Percentiles rank a stretch among this genome's conserved stretches.
These are phyloP conservation scores for Rhodotorula sp. DNA, from an alignment of 1,284 basidiomycete genomes.

Conservation along the genomic window DNA sequence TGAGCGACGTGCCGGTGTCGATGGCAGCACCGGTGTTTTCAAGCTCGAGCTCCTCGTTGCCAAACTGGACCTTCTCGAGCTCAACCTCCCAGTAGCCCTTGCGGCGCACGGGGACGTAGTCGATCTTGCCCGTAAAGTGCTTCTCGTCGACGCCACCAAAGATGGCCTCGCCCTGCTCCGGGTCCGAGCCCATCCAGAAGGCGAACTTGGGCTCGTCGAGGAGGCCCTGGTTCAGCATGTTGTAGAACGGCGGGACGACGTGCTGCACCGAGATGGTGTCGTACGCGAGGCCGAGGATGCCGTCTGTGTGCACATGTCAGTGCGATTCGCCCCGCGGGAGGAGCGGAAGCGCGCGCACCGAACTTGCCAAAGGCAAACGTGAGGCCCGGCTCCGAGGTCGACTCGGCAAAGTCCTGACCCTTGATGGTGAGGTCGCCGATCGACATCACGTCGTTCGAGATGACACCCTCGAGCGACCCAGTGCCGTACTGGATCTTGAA, in stretches of 20 bases:
- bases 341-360: conserved; percentile 4
- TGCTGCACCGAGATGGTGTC: conserved; percentile 95
- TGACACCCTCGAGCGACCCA: conserved; percentile 94
- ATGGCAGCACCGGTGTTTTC: conserved; percentile 88
- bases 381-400: conserved; percentile 93
- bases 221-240: conserved; percentile 81
- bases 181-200: conserved; percentile 87
- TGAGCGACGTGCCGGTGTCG: conserved; percentile 91
- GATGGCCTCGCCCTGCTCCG: conserved; percentile 83
- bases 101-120: conserved; percentile 88
- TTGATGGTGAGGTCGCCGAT: conserved; percentile 84
- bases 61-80: conserved; percentile 54
- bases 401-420: conserved; percentile 90
- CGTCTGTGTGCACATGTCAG: conserved; percentile 67
- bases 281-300: conserved; percentile 92
- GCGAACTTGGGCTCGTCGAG: conserved; percentile 87
- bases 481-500: conserved; percentile 96
- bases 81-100: conserved; percentile 81
- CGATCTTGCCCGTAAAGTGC: conserved; percentile 79
- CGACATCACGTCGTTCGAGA: conserved; percentile 77
- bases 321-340: too few species aligned
- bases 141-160: conserved; percentile 87
- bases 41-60: conserved; percentile 76
- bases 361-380: conserved; percentile 65
- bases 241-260: conserved; percentile 93